Percentiles rank a stretch among this genome's conserved stretches.
phyloP scores from a whole-genome alignment of 2,329 filamentous ascomycete genomes.

The Trichoderma hamatum region DNA sequence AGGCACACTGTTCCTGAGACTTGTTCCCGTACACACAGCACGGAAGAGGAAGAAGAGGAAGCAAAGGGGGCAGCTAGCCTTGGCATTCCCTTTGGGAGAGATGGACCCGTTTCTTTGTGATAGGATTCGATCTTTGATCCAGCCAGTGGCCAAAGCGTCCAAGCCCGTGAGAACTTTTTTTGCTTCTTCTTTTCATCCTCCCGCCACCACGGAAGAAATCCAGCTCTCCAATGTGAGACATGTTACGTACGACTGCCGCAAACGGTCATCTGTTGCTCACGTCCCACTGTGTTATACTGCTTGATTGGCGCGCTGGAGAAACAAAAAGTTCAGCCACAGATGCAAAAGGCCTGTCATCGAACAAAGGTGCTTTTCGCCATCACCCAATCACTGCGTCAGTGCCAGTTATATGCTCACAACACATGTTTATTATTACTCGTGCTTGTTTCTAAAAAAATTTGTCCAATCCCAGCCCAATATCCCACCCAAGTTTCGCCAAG shows the following conservation, averaged over 20 bases:
- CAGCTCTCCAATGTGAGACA: constrained; percentile 3
- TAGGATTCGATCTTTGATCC: background rate
- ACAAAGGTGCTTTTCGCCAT: constrained; percentile 6
- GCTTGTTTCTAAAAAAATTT: constrained; percentile 16
- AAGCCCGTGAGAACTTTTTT: background rate
- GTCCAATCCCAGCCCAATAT: background rate
- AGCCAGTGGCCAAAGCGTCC: constrained; percentile 3
- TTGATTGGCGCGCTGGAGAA: background rate
- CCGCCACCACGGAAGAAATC: constrained; percentile 2
- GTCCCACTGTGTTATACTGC: background rate
- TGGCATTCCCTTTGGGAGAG: background rate
- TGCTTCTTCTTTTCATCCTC: background rate
- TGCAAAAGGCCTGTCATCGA: constrained; percentile 13
- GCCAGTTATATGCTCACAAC: background rate
- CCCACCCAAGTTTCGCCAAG: constrained; percentile 5
- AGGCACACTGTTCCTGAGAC: constrained; percentile 5
- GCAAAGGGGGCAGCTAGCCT: background rate
- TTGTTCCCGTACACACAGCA: background rate
- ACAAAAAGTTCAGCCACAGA: constrained; percentile 21
- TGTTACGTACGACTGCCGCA: constrained; percentile 14
- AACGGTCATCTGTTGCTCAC: constrained; percentile 3
- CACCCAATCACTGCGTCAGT: background rate
- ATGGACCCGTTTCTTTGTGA: background rate
- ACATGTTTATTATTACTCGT: constrained; percentile 23
- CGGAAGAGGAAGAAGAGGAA: background rate